Conservation (phyloP, 768 basidiomycete species). For the Tricholomella constricta region DNA sequence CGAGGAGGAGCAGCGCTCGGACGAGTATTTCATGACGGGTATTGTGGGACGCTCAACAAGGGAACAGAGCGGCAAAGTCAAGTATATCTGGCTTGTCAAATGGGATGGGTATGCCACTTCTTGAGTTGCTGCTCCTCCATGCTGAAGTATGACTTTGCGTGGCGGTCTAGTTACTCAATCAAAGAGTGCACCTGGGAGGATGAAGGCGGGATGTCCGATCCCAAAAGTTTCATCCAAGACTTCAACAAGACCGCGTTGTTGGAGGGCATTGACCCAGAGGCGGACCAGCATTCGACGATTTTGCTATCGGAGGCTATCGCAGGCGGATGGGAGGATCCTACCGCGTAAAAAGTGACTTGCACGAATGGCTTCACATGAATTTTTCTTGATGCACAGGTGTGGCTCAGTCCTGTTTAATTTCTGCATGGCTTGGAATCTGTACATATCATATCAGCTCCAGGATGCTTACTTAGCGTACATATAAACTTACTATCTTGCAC, state of each 20-base stretch:
- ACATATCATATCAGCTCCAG: too few species aligned
- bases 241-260: conserved; percentile 30
- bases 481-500: too few species aligned
- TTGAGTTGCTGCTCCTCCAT: not conserved
- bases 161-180: conserved; percentile 32
- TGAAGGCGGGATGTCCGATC: conserved; percentile 29
- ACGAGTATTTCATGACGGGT: conserved; percentile 34
- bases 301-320: conserved; percentile 34
- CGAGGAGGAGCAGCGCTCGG: conserved; percentile 12
- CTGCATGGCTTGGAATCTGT: too few species aligned
- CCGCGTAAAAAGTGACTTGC: not conserved
- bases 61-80: conserved; percentile 23
- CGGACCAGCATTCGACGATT: conserved; percentile 22
- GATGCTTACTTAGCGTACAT: too few species aligned
- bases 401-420: too few species aligned
- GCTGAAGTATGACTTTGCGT: not conserved
- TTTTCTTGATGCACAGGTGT: too few species aligned
- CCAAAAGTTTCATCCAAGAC: conserved; percentile 26
- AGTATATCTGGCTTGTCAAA: conserved; percentile 39
- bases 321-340: conserved; percentile 30
- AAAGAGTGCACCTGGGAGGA: conserved; percentile 39
- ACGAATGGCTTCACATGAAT: not conserved
- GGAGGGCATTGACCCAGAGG: conserved; percentile 31
- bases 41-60: conserved; percentile 35
- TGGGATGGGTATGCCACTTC: conserved; percentile 37